Conservation (phyloP, 805 yeast genomes). For the Brettanomyces custersianus region DNA sequence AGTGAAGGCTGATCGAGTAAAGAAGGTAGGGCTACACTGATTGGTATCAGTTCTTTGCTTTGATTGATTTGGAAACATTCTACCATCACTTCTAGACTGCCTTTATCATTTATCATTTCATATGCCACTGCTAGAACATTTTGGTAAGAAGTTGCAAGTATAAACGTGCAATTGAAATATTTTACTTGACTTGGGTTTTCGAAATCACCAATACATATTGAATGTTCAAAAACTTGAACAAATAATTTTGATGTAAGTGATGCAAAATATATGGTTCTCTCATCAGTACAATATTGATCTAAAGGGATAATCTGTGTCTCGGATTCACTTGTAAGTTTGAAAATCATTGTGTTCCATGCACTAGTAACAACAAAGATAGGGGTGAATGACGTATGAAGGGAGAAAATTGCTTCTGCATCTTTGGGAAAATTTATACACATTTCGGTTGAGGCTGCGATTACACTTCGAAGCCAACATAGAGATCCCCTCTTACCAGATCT, state of each 20-base stretch:
- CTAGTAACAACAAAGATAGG: too few species aligned
- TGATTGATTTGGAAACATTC: constrained; percentile 9
- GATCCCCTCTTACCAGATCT: constrained; percentile 17
- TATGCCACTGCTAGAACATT: constrained; percentile 11
- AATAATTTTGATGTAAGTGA: constrained; percentile 5
- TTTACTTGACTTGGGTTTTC: constrained; percentile 3
- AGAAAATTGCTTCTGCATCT: too few species aligned
- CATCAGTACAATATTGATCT: too few species aligned
- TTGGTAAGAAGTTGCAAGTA: constrained; percentile 8
- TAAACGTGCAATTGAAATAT: constrained; percentile 6
- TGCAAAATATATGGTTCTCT: constrained; percentile 11
- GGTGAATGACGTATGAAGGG: too few species aligned
- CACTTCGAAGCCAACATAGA: constrained; percentile 17
- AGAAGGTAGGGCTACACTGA: constrained; percentile 6
- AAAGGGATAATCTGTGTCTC: too few species aligned
- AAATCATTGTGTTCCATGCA: too few species aligned
- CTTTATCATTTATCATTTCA: constrained; percentile 6
- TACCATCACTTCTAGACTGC: constrained; percentile 5
- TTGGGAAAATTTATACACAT: too few species aligned
- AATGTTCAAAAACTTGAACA: constrained; percentile 14
- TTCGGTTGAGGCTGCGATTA: constrained; percentile 16
- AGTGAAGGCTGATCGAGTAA: constrained; percentile 11
- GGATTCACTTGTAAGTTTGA: too few species aligned
- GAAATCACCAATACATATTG: constrained; percentile 17
- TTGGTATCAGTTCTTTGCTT: not conserved